These are phyloP conservation scores for Diatrype stigma DNA, from an alignment of 2,329 filamentous ascomycete species.

Conservation along the genomic window DNA sequence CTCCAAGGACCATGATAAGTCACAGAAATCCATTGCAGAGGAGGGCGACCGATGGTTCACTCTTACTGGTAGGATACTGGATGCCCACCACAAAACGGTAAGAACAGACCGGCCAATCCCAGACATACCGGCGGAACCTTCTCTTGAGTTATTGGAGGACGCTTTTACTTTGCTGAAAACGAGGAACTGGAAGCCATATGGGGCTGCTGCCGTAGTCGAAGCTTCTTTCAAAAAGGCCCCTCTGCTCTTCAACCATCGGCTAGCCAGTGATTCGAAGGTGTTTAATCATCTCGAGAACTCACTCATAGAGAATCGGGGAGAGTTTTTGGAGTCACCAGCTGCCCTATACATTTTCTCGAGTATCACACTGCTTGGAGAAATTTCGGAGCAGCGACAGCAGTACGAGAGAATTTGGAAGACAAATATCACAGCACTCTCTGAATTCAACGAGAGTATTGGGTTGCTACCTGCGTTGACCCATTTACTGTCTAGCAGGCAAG, in stretches of 20 bases:
- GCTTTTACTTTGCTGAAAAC: constrained; percentile 40
- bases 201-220: constrained; percentile 44
- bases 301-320: constrained; percentile 50
- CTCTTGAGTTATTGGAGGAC: constrained; percentile 30
- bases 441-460: constrained; percentile 22
- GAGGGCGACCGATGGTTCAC: constrained; percentile 66
- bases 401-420: constrained; percentile 42
- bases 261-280: constrained; percentile 30
- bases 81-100: constrained; percentile 24
- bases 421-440: constrained; percentile 40
- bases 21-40: constrained; percentile 64
- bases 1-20: constrained; percentile 69
- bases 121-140: constrained; percentile 23
- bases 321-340: constrained; percentile 65
- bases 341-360: constrained; percentile 61
- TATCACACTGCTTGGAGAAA: constrained; percentile 52
- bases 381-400: constrained; percentile 31
- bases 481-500: constrained; percentile 44
- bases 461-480: constrained; percentile 34
- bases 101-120: constrained; percentile 21
- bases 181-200: constrained; percentile 55
- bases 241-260: constrained; percentile 34
- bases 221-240: constrained; percentile 37
- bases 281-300: constrained; percentile 44
- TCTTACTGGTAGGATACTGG: constrained; percentile 45